Evolutionary conservation across 78 protist species (phyloP), one percentile per base, ranked within the genome.

Genomic region (Dictyostelium firmibasis): DNA sequence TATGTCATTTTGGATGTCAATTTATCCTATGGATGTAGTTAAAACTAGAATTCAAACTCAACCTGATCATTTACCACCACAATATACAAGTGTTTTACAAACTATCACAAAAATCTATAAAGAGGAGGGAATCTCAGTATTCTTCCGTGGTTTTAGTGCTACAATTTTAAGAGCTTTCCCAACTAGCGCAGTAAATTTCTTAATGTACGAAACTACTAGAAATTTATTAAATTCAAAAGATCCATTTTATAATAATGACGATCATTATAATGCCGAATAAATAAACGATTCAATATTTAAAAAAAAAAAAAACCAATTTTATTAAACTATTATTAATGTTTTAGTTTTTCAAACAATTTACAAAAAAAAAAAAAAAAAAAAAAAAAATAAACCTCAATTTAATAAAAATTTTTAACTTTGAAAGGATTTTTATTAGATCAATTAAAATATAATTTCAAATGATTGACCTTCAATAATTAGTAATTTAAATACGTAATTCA

Each of bases 11-110:
- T 92, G 96, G 96, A 29, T 41, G 20, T 67, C 87, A 14, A 92
- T 92, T 18, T 92, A 92, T 36, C 96, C 96, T 18, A 43, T 92
- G 36, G 96, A 92, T 72, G 96, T 92, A 6, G 85, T 92, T 23
- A 92, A 92, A 50, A 77, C 82, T 13, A 27, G 88, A 31, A 85
- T 85, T 62, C 93, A 85, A 43, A 84, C 91, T 7, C 96, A 86
- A 62, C 92, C 93, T 25, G 76, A 88, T 53, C 67, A 88, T 31
- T 14, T 47, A 13, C 87, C 93, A 41, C 27, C 53, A 16, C 47
- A 38, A 38, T 81, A 92, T 25, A 75, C 43, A 2, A 85, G 96
- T 33, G 81, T 92, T 14, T 53, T 83, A 57, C 83, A 92, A n/a
- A 57, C 85, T 50, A 74, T 85, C 9, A 77, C 36, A 35, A 41